phyloP scores from a whole-genome alignment of 2,329 filamentous ascomycete species.

The Claviceps purpurea region DNA sequence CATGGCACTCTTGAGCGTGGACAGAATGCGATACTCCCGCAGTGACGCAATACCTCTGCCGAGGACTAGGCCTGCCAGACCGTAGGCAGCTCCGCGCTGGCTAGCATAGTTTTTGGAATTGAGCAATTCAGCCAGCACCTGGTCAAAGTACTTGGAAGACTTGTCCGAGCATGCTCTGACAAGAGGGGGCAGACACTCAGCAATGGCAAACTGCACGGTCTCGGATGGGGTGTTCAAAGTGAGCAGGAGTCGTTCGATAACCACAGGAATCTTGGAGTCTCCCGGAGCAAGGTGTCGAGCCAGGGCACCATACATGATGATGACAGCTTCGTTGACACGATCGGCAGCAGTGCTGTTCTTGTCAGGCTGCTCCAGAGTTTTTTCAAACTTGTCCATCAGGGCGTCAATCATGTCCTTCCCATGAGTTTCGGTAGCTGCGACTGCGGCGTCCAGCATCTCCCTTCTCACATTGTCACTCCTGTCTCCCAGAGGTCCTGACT shows the following conservation, averaged over 20 bases:
- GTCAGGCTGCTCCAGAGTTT: conserved; percentile 72
- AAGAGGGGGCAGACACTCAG: conserved; percentile 85
- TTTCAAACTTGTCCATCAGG: conserved; percentile 85
- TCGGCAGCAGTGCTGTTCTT: conserved; percentile 72
- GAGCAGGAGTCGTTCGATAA: conserved; percentile 72
- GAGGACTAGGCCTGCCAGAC: conserved; percentile 76
- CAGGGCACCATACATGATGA: conserved; percentile 91
- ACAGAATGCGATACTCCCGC: conserved; percentile 75
- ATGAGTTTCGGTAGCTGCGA: conserved; percentile 64
- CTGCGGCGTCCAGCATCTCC: conserved; percentile 87
- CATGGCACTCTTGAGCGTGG: conserved; percentile 63
- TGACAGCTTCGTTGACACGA: conserved; percentile 89
- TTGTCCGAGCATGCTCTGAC: conserved; percentile 69
- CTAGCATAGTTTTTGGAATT: conserved; percentile 84
- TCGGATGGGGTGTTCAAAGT: conserved; percentile 92
- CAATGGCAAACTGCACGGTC: conserved; percentile 91
- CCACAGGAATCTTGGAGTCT: conserved; percentile 77
- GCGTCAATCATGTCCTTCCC: conserved; percentile 74
- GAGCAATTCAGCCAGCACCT: conserved; percentile 70
- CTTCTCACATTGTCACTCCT: conserved; percentile 61
- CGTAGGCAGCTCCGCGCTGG: conserved; percentile 87
- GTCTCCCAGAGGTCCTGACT: conserved; percentile 77
- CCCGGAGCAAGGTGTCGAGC: conserved; percentile 74
- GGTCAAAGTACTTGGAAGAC: conserved; percentile 64
- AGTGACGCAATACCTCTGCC: conserved; percentile 77